Percentiles rank a stretch among this genome's conserved stretches.
Evolutionary conservation across 2,329 filamentous ascomycete genomes (phyloP).

Genomic region (Aspergillus clavatus): DNA sequence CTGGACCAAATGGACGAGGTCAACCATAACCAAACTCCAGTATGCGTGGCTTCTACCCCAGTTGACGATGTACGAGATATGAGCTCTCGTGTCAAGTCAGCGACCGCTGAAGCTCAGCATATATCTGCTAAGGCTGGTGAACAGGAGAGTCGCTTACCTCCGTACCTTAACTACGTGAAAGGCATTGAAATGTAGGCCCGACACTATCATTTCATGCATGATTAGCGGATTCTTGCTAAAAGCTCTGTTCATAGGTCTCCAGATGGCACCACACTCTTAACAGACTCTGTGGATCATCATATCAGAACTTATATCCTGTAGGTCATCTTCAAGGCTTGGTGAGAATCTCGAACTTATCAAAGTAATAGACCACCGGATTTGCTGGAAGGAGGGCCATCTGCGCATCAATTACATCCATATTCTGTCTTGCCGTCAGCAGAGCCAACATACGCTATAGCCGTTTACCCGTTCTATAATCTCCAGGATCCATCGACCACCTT

Average conservation of each 20-base stretch:
- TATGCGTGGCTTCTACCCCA: conserved; percentile 27
- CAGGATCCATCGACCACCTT: conserved; percentile 47
- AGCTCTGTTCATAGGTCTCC: conserved; percentile 37
- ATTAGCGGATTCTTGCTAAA: background rate
- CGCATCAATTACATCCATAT: conserved; percentile 43
- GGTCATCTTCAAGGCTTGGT: conserved; percentile 9
- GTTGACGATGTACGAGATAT: background rate
- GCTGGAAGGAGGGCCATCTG: conserved; percentile 35
- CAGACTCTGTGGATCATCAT: conserved; percentile 48
- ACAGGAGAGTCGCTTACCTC: background rate
- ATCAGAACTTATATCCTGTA: conserved; percentile 53
- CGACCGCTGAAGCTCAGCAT: background rate
- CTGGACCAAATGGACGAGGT: conserved; percentile 10
- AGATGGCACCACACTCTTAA: conserved; percentile 56
- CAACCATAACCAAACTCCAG: conserved; percentile 10
- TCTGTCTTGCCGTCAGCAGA: conserved; percentile 44
- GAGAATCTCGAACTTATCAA: conserved; percentile 7
- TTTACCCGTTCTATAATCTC: conserved; percentile 53
- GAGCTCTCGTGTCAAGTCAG: background rate
- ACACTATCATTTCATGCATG: background rate
- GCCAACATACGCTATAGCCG: conserved; percentile 50
- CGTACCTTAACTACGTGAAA: conserved; percentile 41
- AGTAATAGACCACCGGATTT: conserved; percentile 44
- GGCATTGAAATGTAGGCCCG: conserved; percentile 41
- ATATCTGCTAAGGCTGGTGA: background rate